Conservation (phyloP, 1,139 yeast species). For the Kodamaea derodonti region DNA sequence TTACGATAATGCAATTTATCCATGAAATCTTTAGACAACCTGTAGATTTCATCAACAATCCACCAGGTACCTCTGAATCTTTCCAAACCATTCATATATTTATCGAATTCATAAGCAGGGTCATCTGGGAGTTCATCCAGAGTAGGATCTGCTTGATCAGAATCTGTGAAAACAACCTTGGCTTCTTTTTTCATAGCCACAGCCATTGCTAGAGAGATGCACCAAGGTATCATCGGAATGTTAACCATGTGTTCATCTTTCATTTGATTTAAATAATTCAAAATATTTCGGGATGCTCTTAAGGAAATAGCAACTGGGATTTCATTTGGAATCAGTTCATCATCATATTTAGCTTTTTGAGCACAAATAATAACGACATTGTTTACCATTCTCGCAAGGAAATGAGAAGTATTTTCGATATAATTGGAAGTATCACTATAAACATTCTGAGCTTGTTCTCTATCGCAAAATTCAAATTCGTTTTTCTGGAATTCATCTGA, state of each 20-base stretch:
- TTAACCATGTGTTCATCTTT: conserved; percentile 18
- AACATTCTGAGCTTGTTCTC: conserved; percentile 13
- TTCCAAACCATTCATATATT: conserved; percentile 19
- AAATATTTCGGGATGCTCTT: conserved; percentile 24
- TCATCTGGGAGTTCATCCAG: conserved; percentile 2
- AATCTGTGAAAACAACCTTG: conserved; percentile 6
- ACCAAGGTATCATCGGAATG: conserved; percentile 29
- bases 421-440: conserved; percentile 10
- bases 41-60: conserved; percentile 28
- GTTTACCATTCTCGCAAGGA: conserved; percentile 24
- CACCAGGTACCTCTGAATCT: conserved; percentile 24
- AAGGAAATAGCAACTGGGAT: conserved; percentile 22
- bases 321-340: conserved; percentile 19
- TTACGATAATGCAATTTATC: conserved; percentile 14
- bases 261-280: conserved; percentile 22
- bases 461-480: conserved; percentile 26
- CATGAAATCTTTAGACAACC: conserved; percentile 21
- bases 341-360: conserved; percentile 27
- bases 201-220: conserved; percentile 22
- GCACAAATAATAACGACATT: conserved; percentile 24
- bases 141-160: not conserved
- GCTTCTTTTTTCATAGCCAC: conserved; percentile 15
- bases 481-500: conserved; percentile 22
- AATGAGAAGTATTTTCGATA: conserved; percentile 18
- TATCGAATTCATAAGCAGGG: conserved; percentile 12